A percentile compares a stretch with the other conserved stretches of the same genome.
Evolutionary conservation across 1,139 yeast genomes (phyloP).

Genomic region (Candida dubliniensis): DNA sequence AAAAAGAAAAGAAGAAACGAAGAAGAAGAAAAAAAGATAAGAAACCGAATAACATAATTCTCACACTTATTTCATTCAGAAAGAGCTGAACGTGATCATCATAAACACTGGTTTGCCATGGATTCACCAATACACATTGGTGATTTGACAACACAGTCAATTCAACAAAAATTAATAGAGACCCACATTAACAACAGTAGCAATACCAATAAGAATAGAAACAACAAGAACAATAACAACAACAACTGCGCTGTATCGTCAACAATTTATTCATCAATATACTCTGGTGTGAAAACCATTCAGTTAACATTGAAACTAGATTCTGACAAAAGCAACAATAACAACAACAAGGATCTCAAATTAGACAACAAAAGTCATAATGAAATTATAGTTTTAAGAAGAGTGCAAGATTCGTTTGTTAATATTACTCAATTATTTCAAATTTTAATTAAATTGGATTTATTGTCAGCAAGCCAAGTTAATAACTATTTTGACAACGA

Average conservation of each 20-base stretch:
- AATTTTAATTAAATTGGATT: slow-evolving; percentile 32
- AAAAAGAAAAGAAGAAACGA: too few relatives aligned
- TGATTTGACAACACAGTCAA: slow-evolving; percentile 45
- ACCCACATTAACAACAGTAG: slow-evolving; percentile 31
- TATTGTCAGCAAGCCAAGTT: slow-evolving; percentile 26
- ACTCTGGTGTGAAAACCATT: slow-evolving; percentile 41
- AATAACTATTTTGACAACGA: slow-evolving; percentile 35
- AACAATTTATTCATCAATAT: slow-evolving; percentile 32
- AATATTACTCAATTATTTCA: slow-evolving; percentile 41
- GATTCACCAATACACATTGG: slow-evolving; percentile 49
- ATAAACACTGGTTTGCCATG: slow-evolving; percentile 21
- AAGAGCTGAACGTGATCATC: too few relatives aligned
- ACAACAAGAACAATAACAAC: neutral
- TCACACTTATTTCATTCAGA: too few relatives aligned
- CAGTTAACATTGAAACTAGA: slow-evolving; percentile 30
- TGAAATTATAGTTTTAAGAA: slow-evolving; percentile 32
- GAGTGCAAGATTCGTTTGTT: slow-evolving; percentile 47
- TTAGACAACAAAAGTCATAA: slow-evolving; percentile 10
- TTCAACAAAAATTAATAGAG: slow-evolving; percentile 35
- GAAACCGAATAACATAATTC: too few relatives aligned
- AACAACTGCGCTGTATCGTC: slow-evolving; percentile 15
- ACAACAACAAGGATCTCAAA: too few relatives aligned
- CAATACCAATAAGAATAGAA: neutral
- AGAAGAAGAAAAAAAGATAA: too few relatives aligned
- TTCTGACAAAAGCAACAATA: neutral